Percentiles rank a stretch among this genome's conserved stretches.
Conservation (phyloP, 2,329 filamentous ascomycete species). For the Diaporthe citriasiana region DNA sequence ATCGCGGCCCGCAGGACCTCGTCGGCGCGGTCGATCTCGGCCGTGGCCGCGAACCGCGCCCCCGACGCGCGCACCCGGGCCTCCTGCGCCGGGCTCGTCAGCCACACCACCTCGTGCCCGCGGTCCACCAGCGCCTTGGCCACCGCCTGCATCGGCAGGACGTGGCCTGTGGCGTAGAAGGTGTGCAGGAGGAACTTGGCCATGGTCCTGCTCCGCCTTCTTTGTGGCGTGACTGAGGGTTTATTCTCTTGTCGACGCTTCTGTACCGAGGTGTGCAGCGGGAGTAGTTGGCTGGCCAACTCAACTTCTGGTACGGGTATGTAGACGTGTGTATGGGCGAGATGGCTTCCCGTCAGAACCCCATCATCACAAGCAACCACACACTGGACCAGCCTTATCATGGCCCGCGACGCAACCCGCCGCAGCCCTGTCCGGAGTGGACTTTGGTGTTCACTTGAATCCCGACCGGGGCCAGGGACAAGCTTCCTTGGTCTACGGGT, state of each 20-base stretch:
- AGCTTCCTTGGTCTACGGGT: conserved; percentile 25
- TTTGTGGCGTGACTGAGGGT: not conserved
- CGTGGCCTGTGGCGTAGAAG: conserved; percentile 57
- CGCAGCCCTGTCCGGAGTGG: not conserved
- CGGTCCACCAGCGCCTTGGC: conserved; percentile 54
- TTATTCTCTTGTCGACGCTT: not conserved
- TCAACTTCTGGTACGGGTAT: not conserved
- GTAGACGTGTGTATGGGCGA: not conserved
- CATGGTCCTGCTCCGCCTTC: not conserved
- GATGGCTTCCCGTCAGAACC: not conserved
- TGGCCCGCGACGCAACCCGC: not conserved
- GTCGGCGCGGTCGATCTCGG: conserved; percentile 45
- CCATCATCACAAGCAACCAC: not conserved
- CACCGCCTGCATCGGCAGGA: conserved; percentile 57
- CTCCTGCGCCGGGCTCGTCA: conserved; percentile 53
- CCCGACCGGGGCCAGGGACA: not conserved
- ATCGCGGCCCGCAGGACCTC: conserved; percentile 47
- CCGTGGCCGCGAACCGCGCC: conserved; percentile 52
- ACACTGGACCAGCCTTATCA: not conserved
- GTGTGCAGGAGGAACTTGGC: conserved; percentile 55
- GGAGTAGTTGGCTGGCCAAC: not conserved
- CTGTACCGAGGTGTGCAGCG: not conserved
- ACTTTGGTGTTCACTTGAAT: not conserved
- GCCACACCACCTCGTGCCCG: conserved; percentile 57
- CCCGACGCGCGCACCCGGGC: conserved; percentile 52